These are phyloP conservation scores for Erodium chrysanthum DNA, from an alignment of 441 rosid species.

Conservation along the genomic window DNA sequence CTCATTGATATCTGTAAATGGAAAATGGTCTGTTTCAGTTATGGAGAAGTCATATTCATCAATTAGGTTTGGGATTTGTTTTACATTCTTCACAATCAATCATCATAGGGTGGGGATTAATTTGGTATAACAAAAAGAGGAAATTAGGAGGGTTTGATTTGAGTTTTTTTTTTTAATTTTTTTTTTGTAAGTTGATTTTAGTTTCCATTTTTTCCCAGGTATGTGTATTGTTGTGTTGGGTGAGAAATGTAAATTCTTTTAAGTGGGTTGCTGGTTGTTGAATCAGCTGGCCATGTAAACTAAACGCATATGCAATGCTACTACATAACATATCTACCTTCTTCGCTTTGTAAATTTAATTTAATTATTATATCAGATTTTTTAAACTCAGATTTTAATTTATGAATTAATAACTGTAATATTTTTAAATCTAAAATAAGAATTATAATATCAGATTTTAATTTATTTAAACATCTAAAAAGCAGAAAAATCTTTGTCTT, in stretches of 20 bases:
- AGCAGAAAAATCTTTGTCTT: too few species aligned
- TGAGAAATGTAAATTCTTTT: conserved; percentile 48
- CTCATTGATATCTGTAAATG: conserved; percentile 43
- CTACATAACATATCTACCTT: background rate
- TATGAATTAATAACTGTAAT: too few species aligned
- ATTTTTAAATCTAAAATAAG: too few species aligned
- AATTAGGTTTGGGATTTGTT: conserved; percentile 20
- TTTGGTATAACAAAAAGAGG: conserved; percentile 23
- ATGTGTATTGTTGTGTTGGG: conserved; percentile 28
- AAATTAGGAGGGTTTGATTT: conserved; percentile 28
- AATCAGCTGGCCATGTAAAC: background rate
- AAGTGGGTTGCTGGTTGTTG: conserved; percentile 8
- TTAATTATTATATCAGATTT: too few species aligned
- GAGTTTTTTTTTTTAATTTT: conserved; percentile 17
- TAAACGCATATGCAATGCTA: background rate
- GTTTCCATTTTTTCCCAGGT: conserved; percentile 14
- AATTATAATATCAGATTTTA: too few species aligned
- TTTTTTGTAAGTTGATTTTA: conserved; percentile 7
- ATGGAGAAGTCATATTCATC: conserved; percentile 22
- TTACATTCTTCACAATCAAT: conserved; percentile 24
- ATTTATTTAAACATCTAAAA: too few species aligned
- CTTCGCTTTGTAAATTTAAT: background rate
- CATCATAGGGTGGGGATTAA: conserved; percentile 16
- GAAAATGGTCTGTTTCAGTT: conserved; percentile 20
- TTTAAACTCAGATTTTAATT: too few species aligned